Percentiles rank a stretch among this genome's conserved stretches.
These are phyloP conservation scores for Amanita jacksonii DNA, from an alignment of 768 basidiomycete species.

Conservation along the genomic window DNA sequence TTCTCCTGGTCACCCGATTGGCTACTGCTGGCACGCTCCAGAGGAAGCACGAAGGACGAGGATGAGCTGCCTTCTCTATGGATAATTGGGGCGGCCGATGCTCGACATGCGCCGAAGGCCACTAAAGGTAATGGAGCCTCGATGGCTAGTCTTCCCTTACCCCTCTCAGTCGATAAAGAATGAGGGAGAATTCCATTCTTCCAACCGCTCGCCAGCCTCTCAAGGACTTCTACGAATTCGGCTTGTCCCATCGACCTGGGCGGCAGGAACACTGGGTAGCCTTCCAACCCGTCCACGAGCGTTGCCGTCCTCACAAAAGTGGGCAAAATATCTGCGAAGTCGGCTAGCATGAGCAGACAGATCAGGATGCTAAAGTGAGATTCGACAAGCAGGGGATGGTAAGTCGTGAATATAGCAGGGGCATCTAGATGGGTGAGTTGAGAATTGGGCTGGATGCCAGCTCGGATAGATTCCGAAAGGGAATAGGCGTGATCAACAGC, in stretches of 20 bases:
- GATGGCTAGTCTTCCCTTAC: constrained; percentile 36
- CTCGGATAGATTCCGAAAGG: constrained; percentile 58
- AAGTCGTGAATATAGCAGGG: constrained; percentile 72
- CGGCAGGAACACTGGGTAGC: constrained; percentile 81
- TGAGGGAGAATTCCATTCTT: constrained; percentile 51
- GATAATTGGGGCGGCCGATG: constrained; percentile 15
- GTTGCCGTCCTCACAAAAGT: constrained; percentile 58
- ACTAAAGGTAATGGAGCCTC: constrained; percentile 25
- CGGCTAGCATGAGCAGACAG: constrained; percentile 68
- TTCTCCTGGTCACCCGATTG: neutral
- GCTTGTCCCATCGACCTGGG: constrained; percentile 87
- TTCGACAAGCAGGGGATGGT: constrained; percentile 85
- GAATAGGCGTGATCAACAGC: constrained; percentile 60
- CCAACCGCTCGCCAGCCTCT: constrained; percentile 76
- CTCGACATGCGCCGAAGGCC: constrained; percentile 3
- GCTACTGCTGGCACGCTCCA: constrained; percentile 3
- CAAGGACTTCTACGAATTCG: constrained; percentile 79
- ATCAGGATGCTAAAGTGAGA: constrained; percentile 76
- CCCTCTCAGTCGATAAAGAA: constrained; percentile 29
- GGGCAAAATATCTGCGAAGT: constrained; percentile 52
- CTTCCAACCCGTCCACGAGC: constrained; percentile 75
- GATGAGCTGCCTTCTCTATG: constrained; percentile 13
- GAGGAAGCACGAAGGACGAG: neutral
- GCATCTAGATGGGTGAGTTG: constrained; percentile 29
- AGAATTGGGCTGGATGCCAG: constrained; percentile 37